Conservation (phyloP, 2,329 filamentous ascomycete genomes). For the Ramichloridium luteum region DNA sequence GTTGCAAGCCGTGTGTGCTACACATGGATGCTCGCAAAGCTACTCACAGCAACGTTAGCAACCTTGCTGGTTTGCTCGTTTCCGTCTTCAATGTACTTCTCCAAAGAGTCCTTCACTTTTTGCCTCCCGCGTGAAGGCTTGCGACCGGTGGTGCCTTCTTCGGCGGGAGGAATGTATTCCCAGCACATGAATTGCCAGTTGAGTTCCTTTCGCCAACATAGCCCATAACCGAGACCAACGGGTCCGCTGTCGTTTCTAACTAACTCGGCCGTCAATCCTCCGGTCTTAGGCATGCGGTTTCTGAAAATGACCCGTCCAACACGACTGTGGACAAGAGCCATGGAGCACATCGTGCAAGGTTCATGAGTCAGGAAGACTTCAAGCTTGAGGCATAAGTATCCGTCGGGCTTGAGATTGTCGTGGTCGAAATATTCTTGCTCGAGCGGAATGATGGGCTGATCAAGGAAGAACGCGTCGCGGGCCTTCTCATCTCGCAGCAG, state of each 20-base stretch:
- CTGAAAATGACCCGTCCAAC: slow-evolving; percentile 79
- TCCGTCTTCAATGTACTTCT: slow-evolving; percentile 14
- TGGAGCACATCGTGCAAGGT: slow-evolving; percentile 91
- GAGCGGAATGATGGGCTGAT: slow-evolving; percentile 54
- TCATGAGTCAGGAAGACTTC: slow-evolving; percentile 94
- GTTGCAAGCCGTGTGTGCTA: slow-evolving; percentile 23
- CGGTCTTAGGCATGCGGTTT: slow-evolving; percentile 65
- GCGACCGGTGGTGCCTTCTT: slow-evolving; percentile 14
- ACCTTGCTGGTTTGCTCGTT: slow-evolving; percentile 11
- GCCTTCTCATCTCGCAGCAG: slow-evolving; percentile 22
- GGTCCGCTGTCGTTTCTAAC: slow-evolving; percentile 25
- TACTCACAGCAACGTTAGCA: slow-evolving; percentile 23
- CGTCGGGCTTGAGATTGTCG: slow-evolving; percentile 57
- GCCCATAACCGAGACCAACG: slow-evolving; percentile 40
- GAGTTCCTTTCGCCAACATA: slow-evolving; percentile 59
- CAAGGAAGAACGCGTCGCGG: slow-evolving; percentile 49
- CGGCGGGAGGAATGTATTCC: slow-evolving; percentile 41
- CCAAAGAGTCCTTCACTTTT: slow-evolving; percentile 12
- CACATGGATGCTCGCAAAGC: slow-evolving; percentile 27
- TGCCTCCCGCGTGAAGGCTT: slow-evolving; percentile 6
- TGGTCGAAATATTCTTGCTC: slow-evolving; percentile 51
- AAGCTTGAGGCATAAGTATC: slow-evolving; percentile 86
- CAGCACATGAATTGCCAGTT: slow-evolving; percentile 79
- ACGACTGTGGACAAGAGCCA: slow-evolving; percentile 88
- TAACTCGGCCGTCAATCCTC: slow-evolving; percentile 66